Evolutionary conservation across 2,329 filamentous ascomycete species (phyloP).

Genomic region (Rhytidhysteron rufulum): DNA sequence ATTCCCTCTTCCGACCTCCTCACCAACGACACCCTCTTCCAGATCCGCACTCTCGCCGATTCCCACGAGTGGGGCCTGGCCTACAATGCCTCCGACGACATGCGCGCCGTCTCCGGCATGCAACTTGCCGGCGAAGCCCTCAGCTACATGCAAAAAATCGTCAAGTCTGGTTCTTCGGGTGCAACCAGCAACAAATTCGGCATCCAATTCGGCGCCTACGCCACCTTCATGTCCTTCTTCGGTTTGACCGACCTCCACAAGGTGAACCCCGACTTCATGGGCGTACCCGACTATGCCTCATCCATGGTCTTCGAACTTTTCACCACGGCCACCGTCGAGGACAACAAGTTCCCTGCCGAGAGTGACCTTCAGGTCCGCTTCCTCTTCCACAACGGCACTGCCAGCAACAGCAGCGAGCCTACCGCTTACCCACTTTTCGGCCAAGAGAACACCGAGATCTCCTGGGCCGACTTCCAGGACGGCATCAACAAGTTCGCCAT

Average conservation of each 20-base stretch:
- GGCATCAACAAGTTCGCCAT: slow-evolving; percentile 66
- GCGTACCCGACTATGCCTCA: slow-evolving; percentile 79
- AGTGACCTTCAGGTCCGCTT: slow-evolving; percentile 58
- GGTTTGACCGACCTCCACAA: slow-evolving; percentile 51
- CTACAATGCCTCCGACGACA: slow-evolving; percentile 61
- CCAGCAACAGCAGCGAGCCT: slow-evolving; percentile 41
- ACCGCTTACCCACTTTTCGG: slow-evolving; percentile 61
- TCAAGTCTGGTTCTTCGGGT: slow-evolving; percentile 22
- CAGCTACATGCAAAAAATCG: slow-evolving; percentile 42
- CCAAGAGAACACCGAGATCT: slow-evolving; percentile 50
- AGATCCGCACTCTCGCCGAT: slow-evolving; percentile 71
- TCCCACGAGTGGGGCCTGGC: slow-evolving; percentile 78
- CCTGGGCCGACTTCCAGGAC: slow-evolving; percentile 65
- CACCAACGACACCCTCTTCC: slow-evolving; percentile 58
- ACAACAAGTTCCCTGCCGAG: slow-evolving; percentile 38
- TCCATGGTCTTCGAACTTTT: slow-evolving; percentile 75
- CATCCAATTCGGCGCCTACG: slow-evolving; percentile 62
- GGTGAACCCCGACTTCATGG: slow-evolving; percentile 62
- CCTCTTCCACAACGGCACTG: slow-evolving; percentile 60
- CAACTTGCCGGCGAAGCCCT: slow-evolving; percentile 47
- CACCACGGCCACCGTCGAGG: slow-evolving; percentile 41
- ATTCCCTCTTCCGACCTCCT: slow-evolving; percentile 56
- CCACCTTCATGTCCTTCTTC: slow-evolving; percentile 59
- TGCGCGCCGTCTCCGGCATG: slow-evolving; percentile 46
- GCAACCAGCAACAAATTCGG: slow-evolving; percentile 39